These are phyloP conservation scores for Sporothrix mexicana DNA, from an alignment of 2,329 filamentous ascomycete genomes.

Conservation along the genomic window DNA sequence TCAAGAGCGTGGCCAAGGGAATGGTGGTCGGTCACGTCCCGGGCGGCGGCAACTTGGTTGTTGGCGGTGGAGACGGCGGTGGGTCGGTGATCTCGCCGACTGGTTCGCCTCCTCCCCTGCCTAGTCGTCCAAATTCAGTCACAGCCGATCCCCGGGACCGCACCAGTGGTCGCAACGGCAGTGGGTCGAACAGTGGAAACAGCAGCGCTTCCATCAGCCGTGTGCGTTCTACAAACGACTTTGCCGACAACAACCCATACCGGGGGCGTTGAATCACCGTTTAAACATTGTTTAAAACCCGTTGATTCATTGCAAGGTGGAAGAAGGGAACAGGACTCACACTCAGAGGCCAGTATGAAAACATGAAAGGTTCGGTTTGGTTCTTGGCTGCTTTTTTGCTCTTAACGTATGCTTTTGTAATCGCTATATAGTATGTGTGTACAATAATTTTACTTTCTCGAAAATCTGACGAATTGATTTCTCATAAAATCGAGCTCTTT, in stretches of 20 bases:
- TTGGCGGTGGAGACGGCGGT: constrained; percentile 63
- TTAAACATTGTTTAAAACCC: too few relatives aligned
- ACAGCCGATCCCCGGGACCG: constrained; percentile 7
- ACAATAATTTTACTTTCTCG: neutral
- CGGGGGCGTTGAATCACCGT: constrained; percentile 24
- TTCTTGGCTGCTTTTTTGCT: too few relatives aligned
- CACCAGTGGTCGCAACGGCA: neutral
- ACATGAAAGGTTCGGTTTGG: neutral
- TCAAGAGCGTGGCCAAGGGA: constrained; percentile 95
- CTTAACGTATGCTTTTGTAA: too few relatives aligned
- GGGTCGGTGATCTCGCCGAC: constrained; percentile 38
- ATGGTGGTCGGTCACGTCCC: constrained; percentile 88
- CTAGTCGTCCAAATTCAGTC: neutral
- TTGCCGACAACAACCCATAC: constrained; percentile 39
- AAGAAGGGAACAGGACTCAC: too few relatives aligned
- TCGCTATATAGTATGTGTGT: neutral
- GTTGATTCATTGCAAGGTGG: neutral
- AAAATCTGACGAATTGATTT: too few relatives aligned
- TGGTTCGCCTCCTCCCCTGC: constrained; percentile 22
- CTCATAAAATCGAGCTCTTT: too few relatives aligned
- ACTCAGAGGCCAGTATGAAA: neutral
- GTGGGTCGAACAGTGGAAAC: constrained; percentile 13
- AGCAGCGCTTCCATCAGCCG: constrained; percentile 33
- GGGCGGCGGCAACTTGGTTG: constrained; percentile 74
- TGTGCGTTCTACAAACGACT: constrained; percentile 32